Conservation (phyloP, 202 grass and related monocot genomes). For the Carex arenaria region DNA sequence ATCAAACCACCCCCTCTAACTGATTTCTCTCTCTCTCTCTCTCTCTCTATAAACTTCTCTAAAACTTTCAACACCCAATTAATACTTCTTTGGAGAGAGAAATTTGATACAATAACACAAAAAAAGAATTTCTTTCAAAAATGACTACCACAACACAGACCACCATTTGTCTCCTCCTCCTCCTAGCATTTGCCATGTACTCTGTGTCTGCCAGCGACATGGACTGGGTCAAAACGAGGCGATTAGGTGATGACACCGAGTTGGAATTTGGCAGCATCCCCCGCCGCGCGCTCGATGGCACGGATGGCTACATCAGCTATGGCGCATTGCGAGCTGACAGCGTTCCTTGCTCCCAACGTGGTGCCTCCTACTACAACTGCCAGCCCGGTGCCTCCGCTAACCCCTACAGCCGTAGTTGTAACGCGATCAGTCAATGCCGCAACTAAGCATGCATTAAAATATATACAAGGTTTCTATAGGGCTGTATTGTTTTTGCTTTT, state of each 20-base stretch:
- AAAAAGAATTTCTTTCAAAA: neutral
- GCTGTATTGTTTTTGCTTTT: constrained; percentile 1
- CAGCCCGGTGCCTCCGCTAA: constrained; percentile 53
- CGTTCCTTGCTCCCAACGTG: constrained; percentile 58
- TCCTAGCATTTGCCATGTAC: neutral
- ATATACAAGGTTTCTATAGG: constrained; percentile 12
- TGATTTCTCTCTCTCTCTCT: neutral
- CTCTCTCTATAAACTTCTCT: constrained; percentile 3
- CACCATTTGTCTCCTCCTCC: constrained; percentile 1
- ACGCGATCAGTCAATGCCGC: constrained; percentile 57
- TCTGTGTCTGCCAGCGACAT: neutral
- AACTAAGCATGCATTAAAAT: neutral
- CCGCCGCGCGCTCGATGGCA: constrained; percentile 39
- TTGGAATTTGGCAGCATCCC: constrained; percentile 18
- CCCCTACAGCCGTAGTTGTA: constrained; percentile 66
- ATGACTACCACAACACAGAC: neutral
- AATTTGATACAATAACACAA: neutral
- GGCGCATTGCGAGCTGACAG: constrained; percentile 46
- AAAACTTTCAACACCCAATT: neutral
- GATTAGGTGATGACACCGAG: neutral
- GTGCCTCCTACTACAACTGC: constrained; percentile 92
- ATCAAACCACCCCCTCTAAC: neutral
- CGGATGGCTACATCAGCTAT: constrained; percentile 62
- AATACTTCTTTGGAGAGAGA: neutral
- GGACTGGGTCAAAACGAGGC: neutral